Evolutionary conservation across 1,284 basidiomycete genomes (phyloP).

Genomic region (Megacollybia platyphylla): DNA sequence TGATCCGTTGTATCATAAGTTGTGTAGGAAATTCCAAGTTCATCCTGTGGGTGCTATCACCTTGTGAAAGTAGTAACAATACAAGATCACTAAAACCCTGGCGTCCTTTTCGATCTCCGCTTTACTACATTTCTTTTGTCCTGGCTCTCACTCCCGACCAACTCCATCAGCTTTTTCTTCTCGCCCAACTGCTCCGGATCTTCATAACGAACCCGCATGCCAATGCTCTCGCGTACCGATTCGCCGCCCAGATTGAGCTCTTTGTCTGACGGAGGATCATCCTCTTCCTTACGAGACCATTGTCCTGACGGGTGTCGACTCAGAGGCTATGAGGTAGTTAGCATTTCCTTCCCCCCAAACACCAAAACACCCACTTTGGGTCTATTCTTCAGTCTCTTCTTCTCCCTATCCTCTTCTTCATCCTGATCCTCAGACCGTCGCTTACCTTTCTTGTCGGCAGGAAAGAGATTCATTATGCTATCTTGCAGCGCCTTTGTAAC

Average conservation of each 20-base stretch:
- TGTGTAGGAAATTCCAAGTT: too few species aligned
- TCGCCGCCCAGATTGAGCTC: slow-evolving; percentile 8
- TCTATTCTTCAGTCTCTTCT: slow-evolving; percentile 24
- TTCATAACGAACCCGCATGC: slow-evolving; percentile 6
- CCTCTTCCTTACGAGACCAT: slow-evolving; percentile 8
- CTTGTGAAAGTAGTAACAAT: too few species aligned
- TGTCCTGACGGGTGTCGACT: slow-evolving; percentile 23
- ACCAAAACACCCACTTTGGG: slow-evolving; percentile 16
- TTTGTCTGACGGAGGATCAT: slow-evolving; percentile 7
- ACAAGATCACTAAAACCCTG: too few species aligned
- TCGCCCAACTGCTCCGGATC: background rate
- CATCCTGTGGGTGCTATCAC: too few species aligned
- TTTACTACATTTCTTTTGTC: too few species aligned
- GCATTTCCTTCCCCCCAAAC: slow-evolving; percentile 1
- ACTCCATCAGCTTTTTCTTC: background rate
- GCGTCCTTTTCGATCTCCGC: too few species aligned
- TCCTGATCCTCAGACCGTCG: slow-evolving; percentile 29
- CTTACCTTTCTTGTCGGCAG: slow-evolving; percentile 38
- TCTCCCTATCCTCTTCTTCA: slow-evolving; percentile 4
- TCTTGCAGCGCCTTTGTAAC: slow-evolving; percentile 44
- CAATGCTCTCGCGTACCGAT: slow-evolving; percentile 12
- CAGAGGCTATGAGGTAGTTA: slow-evolving; percentile 14
- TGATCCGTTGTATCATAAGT: too few species aligned
- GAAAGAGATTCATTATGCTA: slow-evolving; percentile 49
- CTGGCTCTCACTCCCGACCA: background rate